Evolutionary conservation across 1,284 basidiomycete genomes (phyloP), one percentile per base, ranked within the genome.

Genomic region (Coniophora puteana): DNA sequence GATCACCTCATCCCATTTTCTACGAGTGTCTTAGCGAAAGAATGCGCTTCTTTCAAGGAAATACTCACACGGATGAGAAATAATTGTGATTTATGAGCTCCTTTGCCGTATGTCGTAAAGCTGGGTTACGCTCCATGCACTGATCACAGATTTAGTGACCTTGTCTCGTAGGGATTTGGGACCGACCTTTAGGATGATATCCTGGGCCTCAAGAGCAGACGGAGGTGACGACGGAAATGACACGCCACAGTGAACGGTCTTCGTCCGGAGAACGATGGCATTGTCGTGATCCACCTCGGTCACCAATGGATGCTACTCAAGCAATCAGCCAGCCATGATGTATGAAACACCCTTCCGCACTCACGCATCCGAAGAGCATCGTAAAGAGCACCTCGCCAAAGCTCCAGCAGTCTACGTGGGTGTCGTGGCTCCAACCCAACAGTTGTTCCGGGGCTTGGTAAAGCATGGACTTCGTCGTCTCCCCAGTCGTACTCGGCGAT

Each of bases 371-470:
- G 16, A 71, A 71, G 32, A 78, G 61, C 69, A 89, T 80, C 55
- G 83, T 87, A 52, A 80, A 81, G 11, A 92, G 57, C 52, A 92
- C 68, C 51, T 84, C 74, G 1, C 89, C 90, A 44, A 91, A 80
- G 1, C 78, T 75, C 88, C 89, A 93, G 65, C 80, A 83, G 57
- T 93, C 90, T n/a, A 87, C 85, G 10, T 80, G 72, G 46, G 75
- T 80, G 38, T 82, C 80, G 54, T 89, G 85, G 10, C 76, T 67
- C 69, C 83, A 78, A 0, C 84, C 79, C 22, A 86, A 69, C 18
- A 90, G 66, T 4, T 88, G 68, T 52, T 89, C 85, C 0, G 86
- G 85, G 2, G 85, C 83, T 16, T 80, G 69, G 52, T 85, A 88
- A 44, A 78, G 74, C 32, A 61, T 61, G 6, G 8, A 72, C 76